Evolutionary conservation across 139 green algal species (phyloP).

Genomic region (Prasinococcaceae sp.): DNA sequence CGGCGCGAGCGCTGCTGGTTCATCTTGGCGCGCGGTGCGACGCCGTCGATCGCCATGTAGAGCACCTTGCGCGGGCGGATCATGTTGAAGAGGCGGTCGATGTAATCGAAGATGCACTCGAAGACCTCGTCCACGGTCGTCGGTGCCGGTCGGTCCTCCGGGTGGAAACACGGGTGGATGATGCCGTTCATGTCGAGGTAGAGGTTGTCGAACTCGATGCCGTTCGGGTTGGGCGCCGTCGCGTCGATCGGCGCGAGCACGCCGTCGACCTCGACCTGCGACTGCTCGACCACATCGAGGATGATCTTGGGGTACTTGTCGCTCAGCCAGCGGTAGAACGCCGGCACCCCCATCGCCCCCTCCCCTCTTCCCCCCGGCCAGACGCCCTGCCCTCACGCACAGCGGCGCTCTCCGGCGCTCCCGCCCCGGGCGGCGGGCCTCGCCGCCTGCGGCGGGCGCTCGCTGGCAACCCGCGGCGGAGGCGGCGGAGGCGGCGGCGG

Average conservation of each 20-base stretch:
- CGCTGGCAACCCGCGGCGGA: no score
- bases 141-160: constrained; percentile 81
- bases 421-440: no score
- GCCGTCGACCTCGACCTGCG: constrained; percentile 46
- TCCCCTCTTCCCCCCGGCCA: no score
- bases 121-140: constrained; percentile 95
- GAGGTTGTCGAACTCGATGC: constrained; percentile 94
- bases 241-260: constrained; percentile 76
- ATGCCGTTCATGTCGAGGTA: constrained; percentile 99
- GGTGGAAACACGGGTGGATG: constrained; percentile 99
- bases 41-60: constrained; percentile 97
- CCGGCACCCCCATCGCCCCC: constrained; percentile 88
- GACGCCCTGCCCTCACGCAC: no score
- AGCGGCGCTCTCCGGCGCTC: no score
- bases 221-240: constrained; percentile 83
- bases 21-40: constrained; percentile 97
- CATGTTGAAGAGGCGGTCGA: constrained; percentile 92
- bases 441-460: no score
- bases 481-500: no score
- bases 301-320: constrained; percentile 95
- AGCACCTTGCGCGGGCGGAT: constrained; percentile 88
- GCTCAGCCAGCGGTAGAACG: constrained; percentile 94
- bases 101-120: constrained; percentile 96
- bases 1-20: constrained; percentile 95
- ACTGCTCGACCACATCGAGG: constrained; percentile 77